Evolutionary conservation across 768 basidiomycete genomes (phyloP).

Genomic region (Naganishia onofrii): DNA sequence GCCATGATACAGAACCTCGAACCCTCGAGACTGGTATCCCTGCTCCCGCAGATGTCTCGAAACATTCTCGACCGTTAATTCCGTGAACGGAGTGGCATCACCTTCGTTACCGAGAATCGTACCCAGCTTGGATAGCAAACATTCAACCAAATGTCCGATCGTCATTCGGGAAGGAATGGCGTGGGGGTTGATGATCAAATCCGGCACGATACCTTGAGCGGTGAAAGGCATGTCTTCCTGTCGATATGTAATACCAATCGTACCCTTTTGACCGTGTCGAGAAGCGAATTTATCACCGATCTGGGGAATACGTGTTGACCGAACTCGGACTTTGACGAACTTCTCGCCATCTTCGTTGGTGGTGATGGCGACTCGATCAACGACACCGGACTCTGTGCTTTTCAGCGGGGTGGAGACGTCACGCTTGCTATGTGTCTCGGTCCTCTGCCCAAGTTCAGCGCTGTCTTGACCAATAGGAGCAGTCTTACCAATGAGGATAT

Average conservation of each 20-base stretch:
- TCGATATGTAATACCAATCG: slow-evolving; percentile 97
- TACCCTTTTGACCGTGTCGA: slow-evolving; percentile 98
- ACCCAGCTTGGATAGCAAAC: slow-evolving; percentile 91
- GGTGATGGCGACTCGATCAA: slow-evolving; percentile 94
- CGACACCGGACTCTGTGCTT: slow-evolving; percentile 94
- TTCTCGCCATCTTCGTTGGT: slow-evolving; percentile 95
- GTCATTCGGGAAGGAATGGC: slow-evolving; percentile 99
- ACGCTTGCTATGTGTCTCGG: slow-evolving; percentile 84
- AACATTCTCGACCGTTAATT: slow-evolving; percentile 95
- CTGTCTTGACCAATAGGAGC: slow-evolving; percentile 94
- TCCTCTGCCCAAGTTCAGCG: slow-evolving; percentile 93
- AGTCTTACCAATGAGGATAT: slow-evolving; percentile 99
- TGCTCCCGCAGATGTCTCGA: slow-evolving; percentile 82
- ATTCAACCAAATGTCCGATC: slow-evolving; percentile 98
- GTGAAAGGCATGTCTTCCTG: slow-evolving; percentile 99
- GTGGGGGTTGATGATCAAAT: slow-evolving; percentile 97
- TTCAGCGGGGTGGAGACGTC: slow-evolving; percentile 98
- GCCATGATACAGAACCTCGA: slow-evolving; percentile 98
- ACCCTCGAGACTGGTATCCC: slow-evolving; percentile 93
- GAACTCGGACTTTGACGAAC: slow-evolving; percentile 95
- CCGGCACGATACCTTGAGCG: slow-evolving; percentile 91
- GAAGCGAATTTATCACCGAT: slow-evolving; percentile 99
- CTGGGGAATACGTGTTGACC: slow-evolving; percentile 93
- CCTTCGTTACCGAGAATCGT: slow-evolving; percentile 95
- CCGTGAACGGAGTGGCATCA: slow-evolving; percentile 97